A percentile compares a stretch with the other conserved stretches of the same genome.
phyloP scores from a whole-genome alignment of 164 flowering plant genomes.

The Echeveria elegans region DNA sequence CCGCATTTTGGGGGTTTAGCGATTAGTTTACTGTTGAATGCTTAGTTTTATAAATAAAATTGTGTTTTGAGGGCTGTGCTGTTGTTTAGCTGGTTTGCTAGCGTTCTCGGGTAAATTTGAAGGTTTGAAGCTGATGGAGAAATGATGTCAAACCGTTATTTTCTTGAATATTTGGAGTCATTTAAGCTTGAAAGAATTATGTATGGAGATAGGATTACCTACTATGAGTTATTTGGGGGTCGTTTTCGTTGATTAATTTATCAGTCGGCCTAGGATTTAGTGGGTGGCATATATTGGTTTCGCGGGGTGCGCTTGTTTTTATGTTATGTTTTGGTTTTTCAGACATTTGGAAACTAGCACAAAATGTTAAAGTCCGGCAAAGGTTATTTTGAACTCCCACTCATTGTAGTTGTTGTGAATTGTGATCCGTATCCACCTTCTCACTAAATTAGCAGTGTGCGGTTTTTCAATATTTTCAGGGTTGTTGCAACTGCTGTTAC shows the following conservation, averaged over 20 bases:
- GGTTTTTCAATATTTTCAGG: slow-evolving; percentile 36
- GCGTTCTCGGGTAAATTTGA: neutral
- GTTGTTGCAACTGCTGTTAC: slow-evolving; percentile 96
- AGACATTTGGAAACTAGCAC: slow-evolving; percentile 77
- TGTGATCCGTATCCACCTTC: neutral
- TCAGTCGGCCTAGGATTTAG: neutral
- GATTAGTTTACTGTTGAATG: neutral
- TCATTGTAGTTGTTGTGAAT: neutral
- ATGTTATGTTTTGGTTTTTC: slow-evolving; percentile 12
- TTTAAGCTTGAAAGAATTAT: too few species aligned
- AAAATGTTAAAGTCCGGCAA: slow-evolving; percentile 74
- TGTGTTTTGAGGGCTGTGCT: too few species aligned
- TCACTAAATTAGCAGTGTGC: neutral
- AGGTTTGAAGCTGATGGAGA: neutral
- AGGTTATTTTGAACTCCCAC: slow-evolving; percentile 36
- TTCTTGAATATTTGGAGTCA: too few species aligned
- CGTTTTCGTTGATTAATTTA: neutral
- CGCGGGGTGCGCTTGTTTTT: neutral
- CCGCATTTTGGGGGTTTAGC: neutral
- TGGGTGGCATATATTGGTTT: neutral
- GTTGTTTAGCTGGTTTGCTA: too few species aligned
- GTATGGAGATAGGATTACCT: neutral
- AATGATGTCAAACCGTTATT: too few species aligned
- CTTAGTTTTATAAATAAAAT: too few species aligned
- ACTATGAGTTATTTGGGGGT: neutral